Conservation (phyloP, 371 early-diverging fungal genomes). For the Neoconidiobolus thromboides region DNA sequence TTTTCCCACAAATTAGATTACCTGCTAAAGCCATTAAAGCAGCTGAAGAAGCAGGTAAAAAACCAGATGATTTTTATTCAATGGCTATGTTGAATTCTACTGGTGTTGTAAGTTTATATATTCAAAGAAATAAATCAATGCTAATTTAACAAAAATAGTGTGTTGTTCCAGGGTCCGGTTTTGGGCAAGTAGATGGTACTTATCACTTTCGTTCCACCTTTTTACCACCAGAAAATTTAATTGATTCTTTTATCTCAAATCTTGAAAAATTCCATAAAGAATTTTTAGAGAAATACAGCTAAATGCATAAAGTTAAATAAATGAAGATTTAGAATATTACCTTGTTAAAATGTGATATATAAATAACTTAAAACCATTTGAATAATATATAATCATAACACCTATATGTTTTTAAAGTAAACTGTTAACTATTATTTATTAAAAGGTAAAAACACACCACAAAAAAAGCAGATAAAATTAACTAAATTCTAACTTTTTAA, state of each 20-base stretch:
- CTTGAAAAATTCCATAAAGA: constrained; percentile 56
- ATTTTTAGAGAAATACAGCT: constrained; percentile 51
- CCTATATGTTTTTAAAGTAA: too few relatives aligned
- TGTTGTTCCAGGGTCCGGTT: constrained; percentile 75
- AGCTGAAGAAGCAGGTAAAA: constrained; percentile 36
- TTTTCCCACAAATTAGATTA: constrained; percentile 69
- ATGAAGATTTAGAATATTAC: too few relatives aligned
- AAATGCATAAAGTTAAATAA: neutral
- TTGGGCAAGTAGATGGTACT: constrained; percentile 75
- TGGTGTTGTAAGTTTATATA: constrained; percentile 49
- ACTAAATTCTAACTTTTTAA: too few relatives aligned
- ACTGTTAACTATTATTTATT: too few relatives aligned
- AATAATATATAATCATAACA: too few relatives aligned
- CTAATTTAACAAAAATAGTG: constrained; percentile 19
- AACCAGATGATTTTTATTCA: constrained; percentile 74
- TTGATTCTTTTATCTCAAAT: constrained; percentile 65
- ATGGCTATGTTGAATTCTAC: constrained; percentile 80
- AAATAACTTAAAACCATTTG: too few relatives aligned
- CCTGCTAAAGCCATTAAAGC: constrained; percentile 56
- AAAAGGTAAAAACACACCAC: too few relatives aligned
- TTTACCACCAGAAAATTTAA: constrained; percentile 76
- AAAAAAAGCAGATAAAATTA: too few relatives aligned
- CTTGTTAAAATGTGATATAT: too few relatives aligned
- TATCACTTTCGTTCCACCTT: constrained; percentile 94
- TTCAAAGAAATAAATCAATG: constrained; percentile 8